These are phyloP conservation scores for Sugiyamaella boreocaroliniensis DNA, from an alignment of 805 yeast genomes.

Conservation along the genomic window DNA sequence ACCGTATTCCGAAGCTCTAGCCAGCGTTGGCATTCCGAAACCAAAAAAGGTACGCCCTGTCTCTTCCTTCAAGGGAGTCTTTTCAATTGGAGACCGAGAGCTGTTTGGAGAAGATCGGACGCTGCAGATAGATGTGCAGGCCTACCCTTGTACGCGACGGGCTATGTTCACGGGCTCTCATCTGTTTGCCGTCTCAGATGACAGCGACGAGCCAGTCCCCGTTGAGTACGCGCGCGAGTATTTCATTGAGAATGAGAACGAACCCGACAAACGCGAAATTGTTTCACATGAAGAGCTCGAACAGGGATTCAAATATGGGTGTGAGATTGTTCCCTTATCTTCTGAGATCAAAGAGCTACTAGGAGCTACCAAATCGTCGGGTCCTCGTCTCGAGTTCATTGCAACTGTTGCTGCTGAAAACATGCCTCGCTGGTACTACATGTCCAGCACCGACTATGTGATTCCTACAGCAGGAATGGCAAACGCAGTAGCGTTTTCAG, in stretches of 20 bases:
- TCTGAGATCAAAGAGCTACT: constrained; percentile 37
- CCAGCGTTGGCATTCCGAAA: constrained; percentile 22
- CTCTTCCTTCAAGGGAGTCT: constrained; percentile 40
- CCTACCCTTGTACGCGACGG: constrained; percentile 18
- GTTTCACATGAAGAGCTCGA: constrained; percentile 40
- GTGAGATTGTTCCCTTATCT: constrained; percentile 48
- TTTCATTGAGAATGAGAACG: constrained; percentile 16
- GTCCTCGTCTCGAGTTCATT: constrained; percentile 55
- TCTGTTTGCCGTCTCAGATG: constrained; percentile 5
- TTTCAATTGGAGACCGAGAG: constrained; percentile 41
- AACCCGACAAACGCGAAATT: constrained; percentile 21
- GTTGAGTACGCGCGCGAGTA: constrained; percentile 15
- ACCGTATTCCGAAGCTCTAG: constrained; percentile 1
- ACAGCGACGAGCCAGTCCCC: neutral
- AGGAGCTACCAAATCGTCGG: constrained; percentile 27
- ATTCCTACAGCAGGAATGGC: constrained; percentile 40
- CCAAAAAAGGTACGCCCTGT: constrained; percentile 42
- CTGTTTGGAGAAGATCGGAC: constrained; percentile 24
- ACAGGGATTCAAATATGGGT: constrained; percentile 65
- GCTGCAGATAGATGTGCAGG: constrained; percentile 20
- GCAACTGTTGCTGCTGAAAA: constrained; percentile 45
- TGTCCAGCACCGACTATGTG: constrained; percentile 53
- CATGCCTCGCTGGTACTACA: constrained; percentile 54
- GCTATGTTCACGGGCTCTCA: constrained; percentile 12
- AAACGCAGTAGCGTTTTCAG: constrained; percentile 34